These are phyloP conservation scores for Willaertia magna DNA, from an alignment of 208 protist species.

Conservation along the genomic window DNA sequence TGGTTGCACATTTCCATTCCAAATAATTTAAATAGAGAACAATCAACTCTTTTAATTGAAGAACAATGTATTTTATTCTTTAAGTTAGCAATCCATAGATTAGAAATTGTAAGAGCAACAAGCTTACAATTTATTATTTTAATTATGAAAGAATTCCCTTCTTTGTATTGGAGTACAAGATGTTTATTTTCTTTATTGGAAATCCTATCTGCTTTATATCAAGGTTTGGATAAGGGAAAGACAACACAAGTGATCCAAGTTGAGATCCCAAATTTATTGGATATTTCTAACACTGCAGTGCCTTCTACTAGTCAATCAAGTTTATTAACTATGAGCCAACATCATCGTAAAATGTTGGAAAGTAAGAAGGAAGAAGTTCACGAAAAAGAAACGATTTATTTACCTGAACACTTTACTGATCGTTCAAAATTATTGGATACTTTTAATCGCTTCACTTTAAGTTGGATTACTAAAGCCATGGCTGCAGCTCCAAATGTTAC, in stretches of 20 bases:
- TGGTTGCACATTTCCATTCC: not conserved
- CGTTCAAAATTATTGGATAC: not conserved
- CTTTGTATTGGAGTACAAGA: not conserved
- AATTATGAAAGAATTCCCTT: not conserved
- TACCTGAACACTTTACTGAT: not conserved
- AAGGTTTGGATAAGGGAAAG: not conserved
- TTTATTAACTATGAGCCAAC: no score
- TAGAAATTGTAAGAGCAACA: not conserved
- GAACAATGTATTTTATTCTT: not conserved
- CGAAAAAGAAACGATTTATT: not conserved
- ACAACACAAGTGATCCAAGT: not conserved
- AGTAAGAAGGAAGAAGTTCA: not conserved
- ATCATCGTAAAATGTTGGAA: no score
- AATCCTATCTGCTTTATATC: not conserved
- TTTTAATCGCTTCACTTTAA: not conserved
- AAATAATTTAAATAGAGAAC: not conserved
- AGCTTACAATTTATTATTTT: not conserved
- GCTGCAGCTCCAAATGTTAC: not conserved
- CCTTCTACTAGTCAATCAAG: not conserved
- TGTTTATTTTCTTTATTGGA: not conserved
- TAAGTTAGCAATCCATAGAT: not conserved
- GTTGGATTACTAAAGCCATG: not conserved
- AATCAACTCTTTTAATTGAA: not conserved
- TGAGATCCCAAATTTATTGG: not conserved
- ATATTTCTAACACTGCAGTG: no score